Evolutionary conservation across 495 filamentous ascomycete species (phyloP).

Genomic region (Podospora pseudocomata): DNA sequence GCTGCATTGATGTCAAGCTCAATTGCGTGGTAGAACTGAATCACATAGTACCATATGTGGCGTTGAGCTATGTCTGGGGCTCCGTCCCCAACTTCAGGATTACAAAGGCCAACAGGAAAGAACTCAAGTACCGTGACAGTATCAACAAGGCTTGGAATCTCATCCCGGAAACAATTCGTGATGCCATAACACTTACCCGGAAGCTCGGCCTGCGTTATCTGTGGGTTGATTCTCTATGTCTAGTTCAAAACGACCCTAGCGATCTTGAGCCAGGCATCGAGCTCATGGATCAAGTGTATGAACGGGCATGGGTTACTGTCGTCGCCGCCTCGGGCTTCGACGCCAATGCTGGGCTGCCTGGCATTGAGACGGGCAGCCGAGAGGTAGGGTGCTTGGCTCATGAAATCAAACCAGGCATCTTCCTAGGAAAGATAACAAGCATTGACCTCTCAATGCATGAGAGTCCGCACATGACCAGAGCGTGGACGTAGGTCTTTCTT

Average conservation of each 20-base stretch:
- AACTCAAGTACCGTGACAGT: not conserved
- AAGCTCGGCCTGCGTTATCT: constrained; percentile 14
- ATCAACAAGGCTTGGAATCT: not conserved
- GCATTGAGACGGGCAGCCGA: constrained; percentile 6
- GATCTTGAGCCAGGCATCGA: constrained; percentile 4
- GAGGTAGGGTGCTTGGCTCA: no score
- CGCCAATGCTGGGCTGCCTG: constrained; percentile 12
- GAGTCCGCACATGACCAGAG: not conserved
- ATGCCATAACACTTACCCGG: constrained; percentile 4
- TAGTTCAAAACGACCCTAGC: constrained; percentile 12
- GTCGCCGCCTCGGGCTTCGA: constrained; percentile 14
- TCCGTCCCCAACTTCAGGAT: constrained; percentile 4
- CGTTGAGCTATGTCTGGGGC: constrained; percentile 17
- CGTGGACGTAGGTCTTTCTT: not conserved
- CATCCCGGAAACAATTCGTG: constrained; percentile 7
- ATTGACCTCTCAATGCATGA: not conserved
- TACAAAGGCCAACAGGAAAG: not conserved
- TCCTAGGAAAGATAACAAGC: not conserved
- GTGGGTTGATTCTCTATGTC: constrained; percentile 20
- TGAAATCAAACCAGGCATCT: not conserved
- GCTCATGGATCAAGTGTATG: constrained; percentile 15
- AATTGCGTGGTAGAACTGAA: constrained; percentile 4
- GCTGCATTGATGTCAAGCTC: not conserved
- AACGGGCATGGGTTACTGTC: constrained; percentile 10
- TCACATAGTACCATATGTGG: not conserved